A percentile compares a stretch with the other conserved stretches of the same genome.
Evolutionary conservation across 2,329 filamentous ascomycete genomes (phyloP).

Genomic region (Ceratocystis alfenasii): DNA sequence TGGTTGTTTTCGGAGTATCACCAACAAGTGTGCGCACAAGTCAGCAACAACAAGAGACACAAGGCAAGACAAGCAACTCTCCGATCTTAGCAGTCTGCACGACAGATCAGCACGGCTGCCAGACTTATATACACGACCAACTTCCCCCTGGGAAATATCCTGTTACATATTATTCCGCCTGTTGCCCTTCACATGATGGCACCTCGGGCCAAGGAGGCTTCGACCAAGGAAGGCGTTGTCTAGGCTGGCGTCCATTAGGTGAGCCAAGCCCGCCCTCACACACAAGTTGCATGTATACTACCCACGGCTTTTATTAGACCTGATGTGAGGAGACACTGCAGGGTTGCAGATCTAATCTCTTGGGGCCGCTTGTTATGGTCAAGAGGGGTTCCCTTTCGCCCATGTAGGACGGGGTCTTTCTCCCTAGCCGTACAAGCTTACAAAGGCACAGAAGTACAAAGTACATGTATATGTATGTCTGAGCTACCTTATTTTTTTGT

Average conservation of each 20-base stretch:
- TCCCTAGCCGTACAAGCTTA: not conserved
- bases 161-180: not conserved
- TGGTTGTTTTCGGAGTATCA: not conserved
- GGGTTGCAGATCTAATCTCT: slow-evolving; percentile 9
- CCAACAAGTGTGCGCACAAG: not conserved
- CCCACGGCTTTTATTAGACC: not conserved
- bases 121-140: not conserved
- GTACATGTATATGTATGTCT: not conserved
- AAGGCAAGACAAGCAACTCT: not conserved
- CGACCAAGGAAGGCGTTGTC: not conserved
- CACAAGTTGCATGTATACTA: not conserved
- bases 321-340: slow-evolving; percentile 4
- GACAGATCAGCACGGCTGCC: not conserved
- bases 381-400: not conserved
- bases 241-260: not conserved
- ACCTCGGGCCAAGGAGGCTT: not conserved
- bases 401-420: not conserved
- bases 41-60: not conserved
- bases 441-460: no score
- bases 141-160: not conserved
- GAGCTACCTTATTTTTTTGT: not conserved
- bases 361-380: not conserved
- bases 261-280: not conserved
- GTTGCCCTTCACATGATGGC: not conserved
- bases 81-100: not conserved